Evolutionary conservation across 2,329 filamentous ascomycete species (phyloP), one percentile per base, ranked within the genome.

Genomic region (Diaporthe caulivora): DNA sequence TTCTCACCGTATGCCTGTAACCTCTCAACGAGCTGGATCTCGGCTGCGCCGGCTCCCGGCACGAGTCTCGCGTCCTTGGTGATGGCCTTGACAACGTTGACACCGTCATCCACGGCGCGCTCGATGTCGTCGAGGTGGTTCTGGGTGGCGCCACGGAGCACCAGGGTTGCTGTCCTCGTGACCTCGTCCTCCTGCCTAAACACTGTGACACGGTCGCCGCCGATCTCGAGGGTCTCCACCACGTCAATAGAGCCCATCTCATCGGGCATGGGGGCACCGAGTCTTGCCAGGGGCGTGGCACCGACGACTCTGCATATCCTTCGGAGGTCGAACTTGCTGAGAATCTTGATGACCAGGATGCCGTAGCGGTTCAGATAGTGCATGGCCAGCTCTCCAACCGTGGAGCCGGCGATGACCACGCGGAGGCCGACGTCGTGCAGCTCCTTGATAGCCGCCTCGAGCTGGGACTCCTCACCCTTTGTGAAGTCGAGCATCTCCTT

Each of bases 401-500:
- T 95, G 51, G 95, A 93, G 72, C 97, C 97, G 72, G 95, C 96
- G 77, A 99, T 90, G 65, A 98, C 92, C 24, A 99, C 97, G 72
- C 97, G 92, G 76, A 99, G 85, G 57, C 97, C 97, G 44, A 95
- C 96, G 82, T 99, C 97, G 83, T 98, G 92, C 29, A 99, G 90
- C 84, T 98, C 95, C 89, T 98, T 98, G 87, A 99, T 94, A 67
- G 93, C 89, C 58, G 92, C 89, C 87, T 99, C 97, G 65, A 99
- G 91, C 83, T 98, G 96, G 71, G 88, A 86, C 86, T 99, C 97
- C 86, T 99, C 97, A 76, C 97, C 97, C 87, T 95, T 98, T 80
- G 95, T 98, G 86, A 98, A 99, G 82, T 98, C 93, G 82, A 98
- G 90, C 94, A 99, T 98, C 86, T 99, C 97, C 87, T 98, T 94